Evolutionary conservation across 352 stramenopile species (phyloP), one percentile per base, ranked within the genome.

Genomic region (Globisporangium okanoganense): DNA sequence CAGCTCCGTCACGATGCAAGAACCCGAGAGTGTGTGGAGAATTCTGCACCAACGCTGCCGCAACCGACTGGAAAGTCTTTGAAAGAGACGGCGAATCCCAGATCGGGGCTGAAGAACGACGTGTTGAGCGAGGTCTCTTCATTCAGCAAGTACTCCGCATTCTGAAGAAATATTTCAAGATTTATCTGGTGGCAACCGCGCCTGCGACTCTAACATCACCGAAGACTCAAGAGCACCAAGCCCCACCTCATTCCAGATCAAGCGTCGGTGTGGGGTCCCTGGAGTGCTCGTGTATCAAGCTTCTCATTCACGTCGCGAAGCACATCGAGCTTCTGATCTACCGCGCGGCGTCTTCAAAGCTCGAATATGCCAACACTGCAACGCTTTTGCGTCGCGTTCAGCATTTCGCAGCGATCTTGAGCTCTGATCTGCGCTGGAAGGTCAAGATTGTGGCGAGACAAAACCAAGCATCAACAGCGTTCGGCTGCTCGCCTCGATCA

Each of bases 321-420:
- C 54, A 71, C 49, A 47, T 71, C 6, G 64, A 71, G 50, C 48
- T 67, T 27, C 55, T 71, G 24, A 64, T 71, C 43, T 71, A 71
- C 20, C 64, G 64, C 16, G 48, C 64, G 8, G 64, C 64, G 3
- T 67, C 60, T 29, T 65, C 59, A 22, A 71, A 64, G 35, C 33
- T 29, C 20, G 60, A 71, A 55, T 67, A 71, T 29, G 25, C 12
- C 22, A 41, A 61, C 16, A 18, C 62, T 2, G 55, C 54, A 31
- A 71, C 64, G 18, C 54, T 71, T 16, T 25, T 52, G 14, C 54
- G 64, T 2, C 64, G 64, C n/a, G 59, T 71, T 18, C 64, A 71
- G 53, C 54, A 71, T 61, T 67, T 71, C 16, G 60, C 60, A 40
- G 43, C 49, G 29, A 44, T 67, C 22, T 64, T 71, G 64, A 71